phyloP scores from a whole-genome alignment of 2,329 filamentous ascomycete genomes.

The Epichloe glyceriae region DNA sequence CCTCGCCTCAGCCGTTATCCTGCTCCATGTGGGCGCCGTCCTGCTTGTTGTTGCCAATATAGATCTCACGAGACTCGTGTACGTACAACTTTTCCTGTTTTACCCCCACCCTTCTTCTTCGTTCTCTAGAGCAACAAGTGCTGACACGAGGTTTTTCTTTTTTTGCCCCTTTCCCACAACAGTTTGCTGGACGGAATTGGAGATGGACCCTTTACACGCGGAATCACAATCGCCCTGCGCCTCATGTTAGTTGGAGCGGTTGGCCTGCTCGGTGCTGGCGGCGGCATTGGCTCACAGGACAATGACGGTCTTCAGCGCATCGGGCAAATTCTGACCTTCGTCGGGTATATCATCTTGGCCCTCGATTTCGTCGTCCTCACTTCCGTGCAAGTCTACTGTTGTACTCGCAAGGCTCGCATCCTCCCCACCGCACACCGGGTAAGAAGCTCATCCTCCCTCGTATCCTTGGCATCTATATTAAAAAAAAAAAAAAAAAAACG shows the following conservation, averaged over 20 bases:
- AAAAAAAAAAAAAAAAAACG: background rate
- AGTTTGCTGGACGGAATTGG: conserved; percentile 13
- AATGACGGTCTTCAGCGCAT: background rate
- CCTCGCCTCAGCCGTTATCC: conserved; percentile 13
- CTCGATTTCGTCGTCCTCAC: conserved; percentile 9
- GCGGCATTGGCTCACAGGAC: conserved; percentile 9
- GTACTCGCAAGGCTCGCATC: conserved; percentile 5
- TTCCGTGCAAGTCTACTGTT: conserved; percentile 9
- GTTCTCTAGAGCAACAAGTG: too few species aligned
- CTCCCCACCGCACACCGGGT: conserved; percentile 10
- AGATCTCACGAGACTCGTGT: conserved; percentile 16
- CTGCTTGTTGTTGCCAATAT: conserved; percentile 14
- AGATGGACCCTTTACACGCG: conserved; percentile 9
- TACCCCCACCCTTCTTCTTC: too few species aligned
- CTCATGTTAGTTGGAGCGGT: conserved; percentile 8
- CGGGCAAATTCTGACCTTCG: conserved; percentile 10
- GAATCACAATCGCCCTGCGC: conserved; percentile 9
- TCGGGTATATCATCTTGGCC: conserved; percentile 13
- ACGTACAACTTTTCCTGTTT: conserved; percentile 1
- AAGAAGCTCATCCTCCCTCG: background rate
- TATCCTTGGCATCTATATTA: too few species aligned
- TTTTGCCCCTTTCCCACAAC: background rate
- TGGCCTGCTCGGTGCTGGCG: conserved; percentile 10
- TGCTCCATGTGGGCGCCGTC: conserved; percentile 18
- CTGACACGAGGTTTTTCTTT: background rate